Base-by-base conservation (phyloP, 2,329 filamentous ascomycete species). In the Bertia moriformis region DNA sequence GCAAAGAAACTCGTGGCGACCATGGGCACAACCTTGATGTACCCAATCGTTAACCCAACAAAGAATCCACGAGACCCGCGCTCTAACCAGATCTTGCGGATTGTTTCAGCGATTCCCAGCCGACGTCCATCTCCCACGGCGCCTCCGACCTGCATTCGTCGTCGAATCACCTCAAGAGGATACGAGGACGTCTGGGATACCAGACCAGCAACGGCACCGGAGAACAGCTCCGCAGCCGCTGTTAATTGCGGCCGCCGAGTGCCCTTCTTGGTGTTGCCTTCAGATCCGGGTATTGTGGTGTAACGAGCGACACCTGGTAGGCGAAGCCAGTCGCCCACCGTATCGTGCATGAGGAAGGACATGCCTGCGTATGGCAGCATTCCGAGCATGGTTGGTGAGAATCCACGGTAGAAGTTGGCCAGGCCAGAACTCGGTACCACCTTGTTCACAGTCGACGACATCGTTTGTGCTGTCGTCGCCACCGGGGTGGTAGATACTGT, bases 291-390 rank as follows among this genome's bases (percentile, higher is more conserved):
- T 1, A 93, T 62, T 0, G 83, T 86, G 3, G 89, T 94, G 55
- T 85, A 83, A 36, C 69, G 55, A 3, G 81, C 76, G 4, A 95
- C 50, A 1, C 57, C 45, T 0, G 78, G 78, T 41, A 71, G 69
- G 14, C 88, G 84, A 49, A 98, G 70, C 37, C 91, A 52, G 57
- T 98, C 91, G 43, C 85, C 84, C 30, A 82, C 75, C 3, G 84
- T 86, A 57, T 98, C 91, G 61, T 98, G 91, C 0, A 86, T 93
- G 30, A 98, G 71, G 61, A 98, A 98, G 1, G 87, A 94, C 52
- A 93, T 80, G 49, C 91, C 91, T 1, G 91, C 91, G 53, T 98
- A 98, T 0, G 91, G 91, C 1, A 98, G 65, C 89, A 98, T 98
- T 49, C 91, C 91, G 43, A 93, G 67, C 4, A 98, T 60, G 0